phyloP scores from a whole-genome alignment of 78 protist genomes.

The Dictyostelium firmibasis region DNA sequence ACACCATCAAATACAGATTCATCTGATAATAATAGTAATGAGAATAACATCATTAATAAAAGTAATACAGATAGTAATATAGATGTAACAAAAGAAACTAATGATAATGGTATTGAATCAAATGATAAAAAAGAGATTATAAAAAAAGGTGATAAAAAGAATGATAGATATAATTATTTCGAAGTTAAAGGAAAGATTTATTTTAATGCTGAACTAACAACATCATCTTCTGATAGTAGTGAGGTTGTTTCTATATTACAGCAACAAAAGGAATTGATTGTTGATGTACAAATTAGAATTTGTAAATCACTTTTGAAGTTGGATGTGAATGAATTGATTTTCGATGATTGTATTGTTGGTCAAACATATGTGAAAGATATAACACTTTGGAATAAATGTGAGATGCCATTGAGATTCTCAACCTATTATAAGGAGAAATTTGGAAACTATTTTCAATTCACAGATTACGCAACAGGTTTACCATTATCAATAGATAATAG shows the following conservation, averaged over 20 bases:
- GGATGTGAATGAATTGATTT: constrained; percentile 70
- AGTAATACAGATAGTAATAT: background rate
- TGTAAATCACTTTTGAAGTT: constrained; percentile 50
- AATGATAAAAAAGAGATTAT: background rate
- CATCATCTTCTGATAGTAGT: background rate
- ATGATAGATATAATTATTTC: constrained; percentile 30
- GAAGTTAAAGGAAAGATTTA: constrained; percentile 70
- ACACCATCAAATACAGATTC: background rate
- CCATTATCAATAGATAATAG: constrained; percentile 14
- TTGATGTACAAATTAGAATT: constrained; percentile 43
- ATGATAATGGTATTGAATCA: background rate
- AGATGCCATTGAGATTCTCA: constrained; percentile 67
- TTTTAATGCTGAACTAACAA: background rate
- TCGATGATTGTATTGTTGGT: constrained; percentile 81
- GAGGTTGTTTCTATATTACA: background rate
- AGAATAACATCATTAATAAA: background rate
- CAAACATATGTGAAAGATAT: constrained; percentile 74
- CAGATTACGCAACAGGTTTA: constrained; percentile 64
- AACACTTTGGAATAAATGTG: constrained; percentile 88
- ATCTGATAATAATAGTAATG: background rate
- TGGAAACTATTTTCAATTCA: constrained; percentile 48
- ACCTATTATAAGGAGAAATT: constrained; percentile 50
- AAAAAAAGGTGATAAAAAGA: background rate
- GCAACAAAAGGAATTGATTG: constrained; percentile 4
- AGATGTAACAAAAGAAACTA: background rate